These are phyloP conservation scores for Trichoderma sp. DNA, from an alignment of 2,329 filamentous ascomycete genomes.

Conservation along the genomic window DNA sequence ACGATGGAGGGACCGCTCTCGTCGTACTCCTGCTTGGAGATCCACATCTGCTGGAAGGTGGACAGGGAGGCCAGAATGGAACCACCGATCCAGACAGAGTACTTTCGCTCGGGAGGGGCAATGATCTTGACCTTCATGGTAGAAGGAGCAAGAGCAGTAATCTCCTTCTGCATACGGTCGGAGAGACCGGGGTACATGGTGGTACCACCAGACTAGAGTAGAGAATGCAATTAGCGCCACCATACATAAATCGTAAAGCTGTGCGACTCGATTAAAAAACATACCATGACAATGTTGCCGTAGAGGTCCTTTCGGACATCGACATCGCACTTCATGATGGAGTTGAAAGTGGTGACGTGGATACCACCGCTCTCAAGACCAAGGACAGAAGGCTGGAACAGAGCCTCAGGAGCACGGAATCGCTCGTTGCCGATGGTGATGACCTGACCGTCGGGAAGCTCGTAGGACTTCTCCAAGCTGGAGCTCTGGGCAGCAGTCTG, in stretches of 20 bases:
- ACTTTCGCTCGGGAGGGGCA: slow-evolving; percentile 99
- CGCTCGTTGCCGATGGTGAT: slow-evolving; percentile 99
- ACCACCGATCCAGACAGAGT: slow-evolving; percentile 99
- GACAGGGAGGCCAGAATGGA: slow-evolving; percentile 99
- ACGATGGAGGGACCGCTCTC: slow-evolving; percentile 99
- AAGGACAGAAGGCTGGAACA: slow-evolving; percentile 98
- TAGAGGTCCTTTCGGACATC: slow-evolving; percentile 99
- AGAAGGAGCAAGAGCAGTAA: slow-evolving; percentile 96
- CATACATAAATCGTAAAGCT: neutral
- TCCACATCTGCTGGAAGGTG: slow-evolving; percentile 99
- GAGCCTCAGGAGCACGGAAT: slow-evolving; percentile 98
- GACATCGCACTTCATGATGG: slow-evolving; percentile 99
- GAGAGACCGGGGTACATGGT: slow-evolving; percentile 99
- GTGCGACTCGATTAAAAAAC: slow-evolving; percentile 47
- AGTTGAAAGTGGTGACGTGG: slow-evolving; percentile 99
- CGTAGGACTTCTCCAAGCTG: slow-evolving; percentile 99
- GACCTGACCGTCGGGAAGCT: slow-evolving; percentile 98
- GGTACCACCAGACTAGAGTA: slow-evolving; percentile 91
- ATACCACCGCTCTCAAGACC: slow-evolving; percentile 99
- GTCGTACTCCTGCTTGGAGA: slow-evolving; percentile 99
- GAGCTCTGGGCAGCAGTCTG: slow-evolving; percentile 99
- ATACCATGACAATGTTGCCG: slow-evolving; percentile 99
- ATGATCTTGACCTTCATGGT: slow-evolving; percentile 99
- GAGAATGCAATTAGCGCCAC: slow-evolving; percentile 25
- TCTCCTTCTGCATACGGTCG: slow-evolving; percentile 99